These are phyloP conservation scores for Eucalyptus pumila DNA, from an alignment of 345 rosid genomes.

Conservation along the genomic window DNA sequence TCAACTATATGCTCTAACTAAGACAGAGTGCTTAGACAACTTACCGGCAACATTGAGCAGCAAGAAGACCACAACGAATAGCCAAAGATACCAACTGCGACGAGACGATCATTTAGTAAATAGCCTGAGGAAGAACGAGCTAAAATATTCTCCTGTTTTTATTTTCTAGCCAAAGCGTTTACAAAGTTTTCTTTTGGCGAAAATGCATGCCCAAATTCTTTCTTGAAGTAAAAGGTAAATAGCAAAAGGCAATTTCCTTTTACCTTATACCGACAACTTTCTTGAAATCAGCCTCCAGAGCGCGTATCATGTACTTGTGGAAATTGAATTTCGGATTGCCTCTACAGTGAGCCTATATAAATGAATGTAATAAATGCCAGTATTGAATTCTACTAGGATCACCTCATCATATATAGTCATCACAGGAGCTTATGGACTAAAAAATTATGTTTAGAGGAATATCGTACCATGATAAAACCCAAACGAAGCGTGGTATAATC, in stretches of 20 bases:
- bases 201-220: background rate
- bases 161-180: background rate
- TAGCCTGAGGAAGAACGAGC: background rate
- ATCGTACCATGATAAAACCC: slow-evolving; percentile 72
- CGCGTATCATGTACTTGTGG: slow-evolving; percentile 74
- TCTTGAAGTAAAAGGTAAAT: background rate
- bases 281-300: slow-evolving; percentile 91
- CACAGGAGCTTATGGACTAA: background rate
- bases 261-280: slow-evolving; percentile 93
- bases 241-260: background rate
- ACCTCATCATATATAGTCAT: background rate
- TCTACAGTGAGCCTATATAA: slow-evolving; percentile 63
- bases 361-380: background rate
- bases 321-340: slow-evolving; percentile 69
- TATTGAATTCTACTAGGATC: background rate
- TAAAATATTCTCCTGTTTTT: background rate
- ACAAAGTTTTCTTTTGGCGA: background rate
- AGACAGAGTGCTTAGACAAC: background rate
- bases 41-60: slow-evolving; percentile 60
- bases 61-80: slow-evolving; percentile 69
- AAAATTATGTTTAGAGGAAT: background rate
- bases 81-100: slow-evolving; percentile 92
- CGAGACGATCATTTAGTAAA: background rate
- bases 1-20: background rate
- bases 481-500: slow-evolving; percentile 71